Evolutionary conservation across 352 stramenopile genomes (phyloP), one percentile per base, ranked within the genome.

Genomic region (Globisporangium spiculum): DNA sequence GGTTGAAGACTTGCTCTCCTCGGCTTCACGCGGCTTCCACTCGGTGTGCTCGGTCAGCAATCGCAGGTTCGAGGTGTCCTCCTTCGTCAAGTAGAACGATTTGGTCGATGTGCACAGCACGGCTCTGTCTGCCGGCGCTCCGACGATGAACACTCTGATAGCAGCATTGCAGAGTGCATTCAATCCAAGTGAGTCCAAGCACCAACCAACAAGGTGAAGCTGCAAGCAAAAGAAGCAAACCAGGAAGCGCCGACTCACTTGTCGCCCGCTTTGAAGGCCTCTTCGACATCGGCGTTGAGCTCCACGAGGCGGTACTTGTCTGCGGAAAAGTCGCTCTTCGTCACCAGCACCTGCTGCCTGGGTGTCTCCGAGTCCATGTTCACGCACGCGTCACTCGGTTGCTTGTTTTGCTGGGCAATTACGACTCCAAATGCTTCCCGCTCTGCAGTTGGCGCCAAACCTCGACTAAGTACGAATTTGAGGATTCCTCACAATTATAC

Each of bases 21-120:
- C 71, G 50, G 75, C 46, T 14, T 89, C 73, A 7, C 60, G 54
- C 12, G 66, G 69, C 16, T 57, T 74, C 86, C 86, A 94, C 32
- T 86, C 24, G 26, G 60, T 81, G 64, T 92, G 79, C 9, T 74
- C 75, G 16, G 84, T 93, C 3, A 96, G 60, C 22, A 96, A 68
- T 3, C 86, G 84, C 52, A 93, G 67, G 58, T 96, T 96, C 12
- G 84, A 94, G 52, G 83, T 93, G 56, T 93, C 86, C 56, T 96
- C 88, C 38, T 93, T 93, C 41, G 79, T 83, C 22, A 96, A 73
- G 65, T 77, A 86, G 70, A 80, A 96, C 18, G 86, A 92, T 66
- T 84, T 83, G 63, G 77, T 77, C 12, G 78, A 63, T 44, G 86
- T 94, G 68, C 86, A 94, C 50, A 96, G 63, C 52, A 92, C 86